Percentiles rank a stretch among this genome's conserved stretches.
Conservation (phyloP, 768 basidiomycete genomes). For the Suillus paluster region DNA sequence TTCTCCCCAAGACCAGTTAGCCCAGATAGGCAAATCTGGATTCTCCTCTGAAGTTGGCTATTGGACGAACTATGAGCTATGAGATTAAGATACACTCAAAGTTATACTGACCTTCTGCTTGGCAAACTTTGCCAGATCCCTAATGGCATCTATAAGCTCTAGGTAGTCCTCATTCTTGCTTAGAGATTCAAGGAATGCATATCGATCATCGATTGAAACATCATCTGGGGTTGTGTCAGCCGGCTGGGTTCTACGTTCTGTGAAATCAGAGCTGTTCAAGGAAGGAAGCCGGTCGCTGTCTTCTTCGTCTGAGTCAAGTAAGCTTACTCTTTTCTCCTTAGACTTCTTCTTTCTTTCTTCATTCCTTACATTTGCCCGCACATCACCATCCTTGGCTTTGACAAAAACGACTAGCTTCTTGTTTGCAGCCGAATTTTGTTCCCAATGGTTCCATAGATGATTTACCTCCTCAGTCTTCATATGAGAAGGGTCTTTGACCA, state of each 20-base stretch:
- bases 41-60: background rate
- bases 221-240: background rate
- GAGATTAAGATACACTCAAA: background rate
- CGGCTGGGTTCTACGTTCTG: too few relatives aligned
- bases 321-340: background rate
- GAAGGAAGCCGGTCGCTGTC: background rate
- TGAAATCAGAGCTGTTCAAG: too few relatives aligned
- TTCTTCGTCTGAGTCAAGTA: background rate
- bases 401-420: background rate
- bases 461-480: background rate
- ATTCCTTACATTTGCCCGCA: background rate
- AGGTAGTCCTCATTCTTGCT: background rate
- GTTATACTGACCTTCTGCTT: background rate
- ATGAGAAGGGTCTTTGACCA: background rate
- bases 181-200: background rate
- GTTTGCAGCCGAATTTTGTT: background rate
- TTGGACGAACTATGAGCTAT: background rate
- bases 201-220: background rate
- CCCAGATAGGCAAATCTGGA: background rate
- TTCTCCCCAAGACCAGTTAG: slow-evolving; percentile 1
- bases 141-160: background rate
- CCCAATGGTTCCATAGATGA: background rate
- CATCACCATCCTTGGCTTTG: background rate
- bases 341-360: background rate
- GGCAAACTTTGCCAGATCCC: background rate